These are phyloP conservation scores for Echria macrotheca DNA, from an alignment of 495 filamentous ascomycete species.

Conservation along the genomic window DNA sequence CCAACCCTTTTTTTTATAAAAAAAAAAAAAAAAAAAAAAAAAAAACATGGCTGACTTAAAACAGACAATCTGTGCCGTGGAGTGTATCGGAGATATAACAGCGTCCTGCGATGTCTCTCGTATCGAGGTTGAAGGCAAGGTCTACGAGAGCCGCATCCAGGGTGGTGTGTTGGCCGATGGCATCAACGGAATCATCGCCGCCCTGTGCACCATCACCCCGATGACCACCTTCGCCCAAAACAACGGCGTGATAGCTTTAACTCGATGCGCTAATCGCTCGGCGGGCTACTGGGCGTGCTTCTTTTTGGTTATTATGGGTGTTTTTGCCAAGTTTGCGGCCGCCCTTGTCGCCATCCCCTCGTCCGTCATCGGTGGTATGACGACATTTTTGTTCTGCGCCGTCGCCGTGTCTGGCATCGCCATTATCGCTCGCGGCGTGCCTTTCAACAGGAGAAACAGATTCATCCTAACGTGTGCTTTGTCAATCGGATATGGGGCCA, in stretches of 20 bases:
- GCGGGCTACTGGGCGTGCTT: conserved; percentile 72
- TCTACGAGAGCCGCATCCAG: conserved; percentile 86
- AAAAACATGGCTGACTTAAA: too few species aligned
- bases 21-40: too few species aligned
- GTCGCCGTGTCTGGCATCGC: conserved; percentile 83
- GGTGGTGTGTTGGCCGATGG: conserved; percentile 84
- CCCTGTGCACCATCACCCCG: conserved; percentile 77
- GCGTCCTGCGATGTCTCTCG: conserved; percentile 77
- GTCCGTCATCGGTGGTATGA: conserved; percentile 86
- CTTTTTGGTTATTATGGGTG: conserved; percentile 82
- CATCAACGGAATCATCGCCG: conserved; percentile 74
- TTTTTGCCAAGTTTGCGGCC: conserved; percentile 92
- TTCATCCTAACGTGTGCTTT: conserved; percentile 82
- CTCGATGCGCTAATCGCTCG: conserved; percentile 80
- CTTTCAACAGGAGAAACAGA: conserved; percentile 78
- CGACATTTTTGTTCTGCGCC: conserved; percentile 80
- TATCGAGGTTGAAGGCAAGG: conserved; percentile 69
- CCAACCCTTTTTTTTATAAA: too few species aligned
- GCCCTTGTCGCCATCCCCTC: conserved; percentile 76
- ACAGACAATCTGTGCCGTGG: conserved; percentile 81
- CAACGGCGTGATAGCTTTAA: conserved; percentile 87
- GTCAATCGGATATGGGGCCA: conserved; percentile 73
- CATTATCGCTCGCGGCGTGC: conserved; percentile 66
- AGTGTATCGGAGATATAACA: conserved; percentile 79
- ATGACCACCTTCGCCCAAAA: conserved; percentile 79